Evolutionary conservation across 306 rosid genomes (phyloP).

Genomic region (Medicago ruthenica): DNA sequence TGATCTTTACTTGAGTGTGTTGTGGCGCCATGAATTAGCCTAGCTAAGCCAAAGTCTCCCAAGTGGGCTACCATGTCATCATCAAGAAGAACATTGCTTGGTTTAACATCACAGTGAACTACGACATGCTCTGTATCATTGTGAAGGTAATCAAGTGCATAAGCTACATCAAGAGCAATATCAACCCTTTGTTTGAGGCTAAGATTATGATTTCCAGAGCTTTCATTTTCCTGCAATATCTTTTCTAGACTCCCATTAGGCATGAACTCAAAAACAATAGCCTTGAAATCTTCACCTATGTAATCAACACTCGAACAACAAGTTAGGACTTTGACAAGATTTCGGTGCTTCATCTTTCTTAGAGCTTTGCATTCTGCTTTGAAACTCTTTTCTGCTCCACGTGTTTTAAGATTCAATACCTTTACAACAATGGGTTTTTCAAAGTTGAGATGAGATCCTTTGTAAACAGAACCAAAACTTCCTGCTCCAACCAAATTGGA

Average conservation of each 20-base stretch:
- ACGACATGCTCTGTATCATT: constrained; percentile 29
- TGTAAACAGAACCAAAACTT: constrained; percentile 47
- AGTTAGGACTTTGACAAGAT: constrained; percentile 46
- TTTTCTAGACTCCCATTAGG: constrained; percentile 44
- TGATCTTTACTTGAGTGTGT: neutral
- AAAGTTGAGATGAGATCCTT: constrained; percentile 40
- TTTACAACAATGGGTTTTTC: constrained; percentile 40
- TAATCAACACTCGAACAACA: constrained; percentile 46
- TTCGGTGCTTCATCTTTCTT: constrained; percentile 35
- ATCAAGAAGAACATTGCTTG: constrained; percentile 50
- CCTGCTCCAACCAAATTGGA: constrained; percentile 44
- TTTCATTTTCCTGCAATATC: constrained; percentile 22
- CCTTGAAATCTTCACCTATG: constrained; percentile 43
- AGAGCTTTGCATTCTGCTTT: constrained; percentile 43
- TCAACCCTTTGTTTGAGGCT: constrained; percentile 18
- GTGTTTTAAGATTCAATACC: constrained; percentile 46
- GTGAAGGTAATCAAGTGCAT: constrained; percentile 54
- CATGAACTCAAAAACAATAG: constrained; percentile 47
- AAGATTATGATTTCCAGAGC: neutral
- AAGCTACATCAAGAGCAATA: constrained; percentile 49
- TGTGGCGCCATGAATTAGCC: neutral
- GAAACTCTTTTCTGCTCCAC: constrained; percentile 52
- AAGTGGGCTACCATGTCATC: neutral
- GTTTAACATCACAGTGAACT: constrained; percentile 57
- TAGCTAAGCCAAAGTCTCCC: constrained; percentile 12